Percentiles rank a stretch among this genome's conserved stretches.
Evolutionary conservation across 139 green algal genomes (phyloP).

Genomic region (Parachlorella kessleri): DNA sequence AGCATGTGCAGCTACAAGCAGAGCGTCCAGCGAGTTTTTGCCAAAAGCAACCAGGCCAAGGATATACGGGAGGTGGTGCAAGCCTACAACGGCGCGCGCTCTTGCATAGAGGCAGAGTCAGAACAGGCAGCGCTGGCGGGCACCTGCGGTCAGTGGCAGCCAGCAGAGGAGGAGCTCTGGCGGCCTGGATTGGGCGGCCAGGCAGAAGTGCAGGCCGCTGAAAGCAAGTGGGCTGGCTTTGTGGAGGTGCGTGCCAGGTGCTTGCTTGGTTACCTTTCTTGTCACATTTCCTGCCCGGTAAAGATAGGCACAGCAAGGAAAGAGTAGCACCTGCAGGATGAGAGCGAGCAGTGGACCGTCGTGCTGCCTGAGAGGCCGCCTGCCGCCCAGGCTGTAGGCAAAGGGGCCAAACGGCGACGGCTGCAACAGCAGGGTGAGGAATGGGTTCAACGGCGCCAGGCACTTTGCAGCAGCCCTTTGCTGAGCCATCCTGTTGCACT

Average conservation of each 20-base stretch:
- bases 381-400: no score
- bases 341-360: background rate
- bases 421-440: no score
- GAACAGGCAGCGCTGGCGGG: no score
- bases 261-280: background rate
- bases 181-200: no score
- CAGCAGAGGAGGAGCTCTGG: no score
- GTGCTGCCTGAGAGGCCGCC: background rate
- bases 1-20: conserved; percentile 20
- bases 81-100: background rate
- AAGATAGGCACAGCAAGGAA: background rate
- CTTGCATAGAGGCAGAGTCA: background rate
- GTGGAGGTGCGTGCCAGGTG: background rate
- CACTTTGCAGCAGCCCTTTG: no score
- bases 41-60: conserved; percentile 4
- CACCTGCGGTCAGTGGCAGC: no score
- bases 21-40: conserved; percentile 14
- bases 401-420: no score
- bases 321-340: conserved; percentile 5
- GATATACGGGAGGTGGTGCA: conserved; percentile 7
- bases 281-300: no score
- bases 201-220: background rate
- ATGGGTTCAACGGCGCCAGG: no score
- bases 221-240: background rate
- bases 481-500: no score